These are phyloP conservation scores for Plasmodium adleri DNA, from an alignment of 169 alveolate genomes.

Conservation along the genomic window DNA sequence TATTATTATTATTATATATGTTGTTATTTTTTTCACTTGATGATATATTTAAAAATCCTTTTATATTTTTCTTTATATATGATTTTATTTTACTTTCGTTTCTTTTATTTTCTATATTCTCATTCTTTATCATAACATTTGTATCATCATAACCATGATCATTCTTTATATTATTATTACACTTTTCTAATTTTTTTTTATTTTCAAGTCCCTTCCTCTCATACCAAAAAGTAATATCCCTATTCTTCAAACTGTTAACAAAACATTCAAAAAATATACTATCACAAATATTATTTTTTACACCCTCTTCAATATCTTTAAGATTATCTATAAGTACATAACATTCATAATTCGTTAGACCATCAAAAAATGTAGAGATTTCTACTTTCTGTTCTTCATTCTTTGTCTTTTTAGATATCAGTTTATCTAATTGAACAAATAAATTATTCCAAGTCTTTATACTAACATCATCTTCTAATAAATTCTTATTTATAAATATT, in stretches of 20 bases:
- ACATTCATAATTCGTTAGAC: conserved; percentile 16
- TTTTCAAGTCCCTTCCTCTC: not conserved
- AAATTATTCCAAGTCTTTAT: conserved; percentile 43
- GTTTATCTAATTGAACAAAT: conserved; percentile 46
- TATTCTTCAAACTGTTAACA: conserved; percentile 21
- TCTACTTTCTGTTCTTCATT: conserved; percentile 41
- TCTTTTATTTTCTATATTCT: not conserved
- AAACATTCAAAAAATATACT: conserved; percentile 48
- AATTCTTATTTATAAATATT: conserved; percentile 15
- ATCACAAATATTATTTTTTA: conserved; percentile 40
- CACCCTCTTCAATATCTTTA: conserved; percentile 37
- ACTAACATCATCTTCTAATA: conserved; percentile 6
- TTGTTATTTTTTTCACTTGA: not conserved
- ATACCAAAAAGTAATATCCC: conserved; percentile 40
- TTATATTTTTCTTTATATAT: conserved; percentile 36
- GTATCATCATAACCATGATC: not conserved
- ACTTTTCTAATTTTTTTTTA: not conserved
- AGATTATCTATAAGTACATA: conserved; percentile 31
- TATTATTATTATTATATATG: not conserved
- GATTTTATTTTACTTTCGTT: conserved; percentile 36
- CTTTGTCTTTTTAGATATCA: conserved; percentile 37
- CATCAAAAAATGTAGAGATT: conserved; percentile 29
- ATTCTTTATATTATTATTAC: not conserved
- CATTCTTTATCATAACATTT: not conserved
- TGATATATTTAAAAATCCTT: conserved; percentile 39